phyloP scores from a whole-genome alignment of 176 grass and related monocot species.

The Rhipidocladum racemiflorum region DNA sequence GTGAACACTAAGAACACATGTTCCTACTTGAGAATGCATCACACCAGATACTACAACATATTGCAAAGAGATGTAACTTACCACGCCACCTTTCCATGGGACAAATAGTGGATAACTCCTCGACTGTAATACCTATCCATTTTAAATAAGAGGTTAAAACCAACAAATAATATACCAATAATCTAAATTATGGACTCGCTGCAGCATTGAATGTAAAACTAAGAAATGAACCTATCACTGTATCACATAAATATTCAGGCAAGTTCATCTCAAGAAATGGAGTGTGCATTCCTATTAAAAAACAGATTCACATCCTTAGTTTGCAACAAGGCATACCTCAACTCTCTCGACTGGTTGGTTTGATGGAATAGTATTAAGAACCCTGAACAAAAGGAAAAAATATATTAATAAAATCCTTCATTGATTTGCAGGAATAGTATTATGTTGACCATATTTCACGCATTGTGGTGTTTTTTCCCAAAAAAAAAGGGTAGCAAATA shows the following conservation, averaged over 20 bases:
- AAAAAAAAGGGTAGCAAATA: neutral
- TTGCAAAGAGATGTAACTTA: constrained; percentile 57
- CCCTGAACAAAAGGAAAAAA: constrained; percentile 49
- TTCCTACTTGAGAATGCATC: neutral
- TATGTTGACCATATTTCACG: neutral
- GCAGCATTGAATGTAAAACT: neutral
- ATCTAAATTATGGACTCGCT: neutral
- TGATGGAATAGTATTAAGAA: constrained; percentile 79
- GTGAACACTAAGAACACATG: neutral
- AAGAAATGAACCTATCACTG: neutral
- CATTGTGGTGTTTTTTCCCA: neutral
- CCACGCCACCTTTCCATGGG: constrained; percentile 95
- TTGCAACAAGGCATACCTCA: constrained; percentile 58
- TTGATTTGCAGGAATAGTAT: neutral
- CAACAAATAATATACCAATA: neutral
- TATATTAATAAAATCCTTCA: neutral
- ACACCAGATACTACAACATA: neutral
- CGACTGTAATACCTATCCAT: constrained; percentile 76
- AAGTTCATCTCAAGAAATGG: neutral
- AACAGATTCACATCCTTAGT: neutral
- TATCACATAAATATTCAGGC: neutral
- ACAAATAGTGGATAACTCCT: constrained; percentile 85
- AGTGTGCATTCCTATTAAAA: neutral
- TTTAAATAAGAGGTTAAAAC: constrained; percentile 33
- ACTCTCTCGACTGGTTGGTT: constrained; percentile 82